phyloP scores from a whole-genome alignment of 2,329 filamentous ascomycete species.

The Waltergamsia citrina region DNA sequence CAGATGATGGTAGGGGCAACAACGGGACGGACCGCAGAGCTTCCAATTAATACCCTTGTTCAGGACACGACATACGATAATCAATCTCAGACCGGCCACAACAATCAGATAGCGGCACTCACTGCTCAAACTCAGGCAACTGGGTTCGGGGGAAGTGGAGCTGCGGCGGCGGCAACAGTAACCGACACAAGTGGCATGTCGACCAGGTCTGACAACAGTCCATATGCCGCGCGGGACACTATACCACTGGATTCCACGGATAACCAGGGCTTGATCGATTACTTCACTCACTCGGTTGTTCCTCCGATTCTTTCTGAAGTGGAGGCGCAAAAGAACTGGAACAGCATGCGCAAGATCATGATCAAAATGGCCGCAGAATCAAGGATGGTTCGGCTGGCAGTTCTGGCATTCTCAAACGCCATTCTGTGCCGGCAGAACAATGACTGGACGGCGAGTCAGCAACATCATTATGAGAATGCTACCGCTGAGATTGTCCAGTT shows the following conservation, averaged over 20 bases:
- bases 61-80: too few species aligned
- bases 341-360: constrained; percentile 35
- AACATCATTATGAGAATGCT: constrained; percentile 26
- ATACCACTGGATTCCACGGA: constrained; percentile 34
- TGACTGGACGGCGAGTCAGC: constrained; percentile 19
- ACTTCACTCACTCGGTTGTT: constrained; percentile 37
- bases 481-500: constrained; percentile 20
- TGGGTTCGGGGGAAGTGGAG: too few species aligned
- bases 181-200: too few species aligned
- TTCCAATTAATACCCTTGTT: too few species aligned
- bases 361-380: constrained; percentile 36
- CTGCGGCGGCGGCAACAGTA: too few species aligned
- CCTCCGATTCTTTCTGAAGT: constrained; percentile 43
- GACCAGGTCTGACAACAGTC: too few species aligned
- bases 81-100: too few species aligned
- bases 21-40: too few species aligned
- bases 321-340: constrained; percentile 42
- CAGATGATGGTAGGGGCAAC: too few species aligned
- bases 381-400: constrained; percentile 34
- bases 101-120: too few species aligned
- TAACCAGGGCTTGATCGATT: constrained; percentile 38
- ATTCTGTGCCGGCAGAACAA: constrained; percentile 25
- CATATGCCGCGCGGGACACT: not conserved
- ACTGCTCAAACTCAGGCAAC: too few species aligned
- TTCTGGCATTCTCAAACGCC: constrained; percentile 41